Evolutionary conservation across 768 basidiomycete genomes (phyloP), one percentile per base, ranked within the genome.

Genomic region (Mycena belliarum): DNA sequence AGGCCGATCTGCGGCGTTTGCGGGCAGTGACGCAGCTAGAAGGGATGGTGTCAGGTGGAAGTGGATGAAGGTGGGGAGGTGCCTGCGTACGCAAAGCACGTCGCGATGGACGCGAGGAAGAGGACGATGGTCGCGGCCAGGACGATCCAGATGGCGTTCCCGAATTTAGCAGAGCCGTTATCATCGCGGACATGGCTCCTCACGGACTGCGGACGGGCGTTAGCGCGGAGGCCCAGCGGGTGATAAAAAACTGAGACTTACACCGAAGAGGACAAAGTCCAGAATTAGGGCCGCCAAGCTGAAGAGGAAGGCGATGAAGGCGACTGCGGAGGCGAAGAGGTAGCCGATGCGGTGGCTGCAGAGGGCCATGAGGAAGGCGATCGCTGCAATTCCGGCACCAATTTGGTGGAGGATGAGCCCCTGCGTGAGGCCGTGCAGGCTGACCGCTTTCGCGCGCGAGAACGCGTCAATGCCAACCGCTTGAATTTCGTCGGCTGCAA

Each of bases 321-420:
- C 63, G 8, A 66, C 53, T 4, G 54, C 38, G 6, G 57, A 57
- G 4, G 63, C 65, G 29, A 64, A 51, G 38, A 66, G 33, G 38
- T 58, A 66, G 20, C 65, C 65, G 7, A 63, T 18, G 50, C 65
- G 60, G 51, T 61, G 59, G n/a, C 62, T 59, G 49, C 81, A 82
- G 45, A 82, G 58, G 20, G 82, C 81, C 58, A 82, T 77, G 61
- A 82, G 66, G 60, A 80, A 65, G 4, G 81, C 77, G 45, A 82
- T 59, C 45, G 73, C 79, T 12, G 82, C 68, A 41, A 82, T 69
- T 42, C 76, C 79, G 5, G 81, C 78, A 28, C 70, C 76, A 61
- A 87, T 76, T 42, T 84, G 84, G 70, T 85, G 82, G 35, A 87
- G 75, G 63, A 87, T 77, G 49, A 85, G 73, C 41, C 74, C 75